Evolutionary conservation across 495 filamentous ascomycete genomes (phyloP).

Genomic region (Penicillium paradoxum): DNA sequence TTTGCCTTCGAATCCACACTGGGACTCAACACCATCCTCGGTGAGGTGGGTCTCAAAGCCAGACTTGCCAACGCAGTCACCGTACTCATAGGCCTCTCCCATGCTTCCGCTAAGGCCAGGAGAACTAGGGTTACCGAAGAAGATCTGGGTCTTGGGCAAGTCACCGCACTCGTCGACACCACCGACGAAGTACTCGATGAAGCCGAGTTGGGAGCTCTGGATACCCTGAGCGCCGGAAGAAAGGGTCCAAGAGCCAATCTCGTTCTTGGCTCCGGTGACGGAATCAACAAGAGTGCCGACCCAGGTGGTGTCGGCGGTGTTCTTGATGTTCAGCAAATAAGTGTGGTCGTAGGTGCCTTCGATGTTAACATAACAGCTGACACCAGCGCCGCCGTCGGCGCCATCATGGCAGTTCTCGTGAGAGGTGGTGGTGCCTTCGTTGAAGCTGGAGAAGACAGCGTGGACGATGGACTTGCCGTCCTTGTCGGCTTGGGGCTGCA

Average conservation of each 20-base stretch:
- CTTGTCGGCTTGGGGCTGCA: conserved; percentile 19
- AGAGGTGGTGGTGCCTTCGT: conserved; percentile 16
- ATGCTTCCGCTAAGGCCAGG: conserved; percentile 8
- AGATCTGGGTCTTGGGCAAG: conserved; percentile 18
- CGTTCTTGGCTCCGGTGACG: conserved; percentile 12
- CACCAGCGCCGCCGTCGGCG: conserved; percentile 26
- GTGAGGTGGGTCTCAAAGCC: conserved; percentile 3
- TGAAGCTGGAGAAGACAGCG: conserved; percentile 30
- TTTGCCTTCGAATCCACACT: not conserved
- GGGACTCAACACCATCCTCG: not conserved
- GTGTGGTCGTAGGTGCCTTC: conserved; percentile 9
- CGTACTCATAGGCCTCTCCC: conserved; percentile 25
- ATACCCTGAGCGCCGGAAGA: conserved; percentile 19
- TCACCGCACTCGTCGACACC: conserved; percentile 19
- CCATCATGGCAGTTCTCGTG: conserved; percentile 24
- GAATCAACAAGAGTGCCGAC: conserved; percentile 23
- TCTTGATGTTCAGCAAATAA: conserved; percentile 21
- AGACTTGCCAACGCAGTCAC: conserved; percentile 27
- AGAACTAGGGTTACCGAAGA: conserved; percentile 17
- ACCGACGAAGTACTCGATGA: conserved; percentile 29
- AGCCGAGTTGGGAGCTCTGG: conserved; percentile 16
- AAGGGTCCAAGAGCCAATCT: conserved; percentile 24
- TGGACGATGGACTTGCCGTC: conserved; percentile 18
- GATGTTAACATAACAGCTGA: conserved; percentile 25
- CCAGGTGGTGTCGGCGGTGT: conserved; percentile 24